Conservation (phyloP, 106 monocot species). For the Acanthochlamys bracteata region DNA sequence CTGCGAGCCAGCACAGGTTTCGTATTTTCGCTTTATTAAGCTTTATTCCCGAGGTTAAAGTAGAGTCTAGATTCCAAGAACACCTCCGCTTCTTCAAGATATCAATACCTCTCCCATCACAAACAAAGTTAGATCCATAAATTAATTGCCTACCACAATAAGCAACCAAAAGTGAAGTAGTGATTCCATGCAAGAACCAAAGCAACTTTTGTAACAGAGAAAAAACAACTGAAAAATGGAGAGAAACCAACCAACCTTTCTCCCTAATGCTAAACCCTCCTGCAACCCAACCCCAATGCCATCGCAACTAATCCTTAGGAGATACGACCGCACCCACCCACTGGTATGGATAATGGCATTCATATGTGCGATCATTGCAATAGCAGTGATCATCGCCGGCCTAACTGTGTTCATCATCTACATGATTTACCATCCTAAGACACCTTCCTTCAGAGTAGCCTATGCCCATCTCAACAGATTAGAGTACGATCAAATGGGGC, state of each 20-base stretch:
- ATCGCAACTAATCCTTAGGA: not conserved
- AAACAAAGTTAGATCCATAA: not conserved
- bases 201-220: not conserved
- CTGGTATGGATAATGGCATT: conserved; percentile 48
- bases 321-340: conserved; percentile 24
- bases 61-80: conserved; percentile 5
- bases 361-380: conserved; percentile 49
- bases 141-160: not conserved
- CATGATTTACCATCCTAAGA: conserved; percentile 56
- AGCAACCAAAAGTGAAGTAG: not conserved
- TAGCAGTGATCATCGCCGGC: conserved; percentile 52
- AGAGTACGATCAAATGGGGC: conserved; percentile 51
- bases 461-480: conserved; percentile 42
- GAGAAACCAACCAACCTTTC: not conserved
- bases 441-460: conserved; percentile 41
- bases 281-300: conserved; percentile 3
- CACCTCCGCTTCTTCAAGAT: not conserved
- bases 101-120: not conserved
- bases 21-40: not conserved
- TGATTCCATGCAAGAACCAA: not conserved
- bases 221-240: not conserved
- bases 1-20: conserved; percentile 2
- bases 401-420: conserved; percentile 44
- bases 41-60: not conserved
- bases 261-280: not conserved